These are phyloP conservation scores for Paecilomyces sp. DNA, from an alignment of 2,329 filamentous ascomycete species.

Conservation along the genomic window DNA sequence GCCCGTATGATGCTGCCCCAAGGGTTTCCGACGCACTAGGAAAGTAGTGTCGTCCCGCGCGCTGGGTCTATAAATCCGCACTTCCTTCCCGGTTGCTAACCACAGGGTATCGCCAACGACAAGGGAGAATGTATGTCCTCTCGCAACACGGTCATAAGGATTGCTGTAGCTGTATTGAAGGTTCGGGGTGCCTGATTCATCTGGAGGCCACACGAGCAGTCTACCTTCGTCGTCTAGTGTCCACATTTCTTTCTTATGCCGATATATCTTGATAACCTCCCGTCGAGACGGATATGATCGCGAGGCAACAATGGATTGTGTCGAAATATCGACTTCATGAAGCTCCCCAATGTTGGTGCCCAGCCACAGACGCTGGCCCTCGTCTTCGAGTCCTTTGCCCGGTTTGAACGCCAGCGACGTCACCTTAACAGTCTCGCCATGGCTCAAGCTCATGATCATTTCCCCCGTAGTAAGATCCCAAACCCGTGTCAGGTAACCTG, in stretches of 20 bases:
- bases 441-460: slow-evolving; percentile 68
- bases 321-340: slow-evolving; percentile 75
- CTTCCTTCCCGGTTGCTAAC: slow-evolving; percentile 80
- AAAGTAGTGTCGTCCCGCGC: slow-evolving; percentile 62
- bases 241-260: slow-evolving; percentile 87
- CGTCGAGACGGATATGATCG: slow-evolving; percentile 69
- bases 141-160: slow-evolving; percentile 61
- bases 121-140: slow-evolving; percentile 80
- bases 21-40: slow-evolving; percentile 64
- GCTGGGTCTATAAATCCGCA: slow-evolving; percentile 74
- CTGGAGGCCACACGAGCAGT: slow-evolving; percentile 79
- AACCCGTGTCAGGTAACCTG: slow-evolving; percentile 76
- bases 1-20: slow-evolving; percentile 66
- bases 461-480: slow-evolving; percentile 84
- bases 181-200: slow-evolving; percentile 65
- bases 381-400: slow-evolving; percentile 65
- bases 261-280: slow-evolving; percentile 77
- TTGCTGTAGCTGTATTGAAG: slow-evolving; percentile 67
- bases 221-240: slow-evolving; percentile 85
- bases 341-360: slow-evolving; percentile 85
- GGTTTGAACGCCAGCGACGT: slow-evolving; percentile 82
- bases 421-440: slow-evolving; percentile 78
- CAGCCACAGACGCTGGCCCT: slow-evolving; percentile 79
- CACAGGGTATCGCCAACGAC: slow-evolving; percentile 79
- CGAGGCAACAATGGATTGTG: slow-evolving; percentile 61